Evolutionary conservation across 2,329 filamentous ascomycete genomes (phyloP).

Genomic region (Hypomyces perniciosus): DNA sequence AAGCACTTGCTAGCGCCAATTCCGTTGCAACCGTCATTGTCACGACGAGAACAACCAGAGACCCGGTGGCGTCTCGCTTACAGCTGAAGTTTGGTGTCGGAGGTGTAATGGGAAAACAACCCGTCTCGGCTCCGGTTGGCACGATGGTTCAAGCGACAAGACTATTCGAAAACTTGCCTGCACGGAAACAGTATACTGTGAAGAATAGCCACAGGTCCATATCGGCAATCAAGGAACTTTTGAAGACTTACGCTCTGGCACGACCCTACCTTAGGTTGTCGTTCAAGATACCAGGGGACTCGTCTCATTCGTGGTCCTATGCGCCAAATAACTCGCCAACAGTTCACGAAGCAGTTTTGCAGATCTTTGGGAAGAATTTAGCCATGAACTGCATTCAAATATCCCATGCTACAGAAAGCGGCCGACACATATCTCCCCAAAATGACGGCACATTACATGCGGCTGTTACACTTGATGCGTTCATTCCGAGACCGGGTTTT

Average conservation of each 20-base stretch:
- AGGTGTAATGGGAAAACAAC: slow-evolving; percentile 25
- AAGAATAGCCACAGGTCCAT: slow-evolving; percentile 55
- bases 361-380: slow-evolving; percentile 54
- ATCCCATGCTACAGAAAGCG: slow-evolving; percentile 1
- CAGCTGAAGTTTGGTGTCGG: slow-evolving; percentile 32
- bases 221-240: slow-evolving; percentile 50
- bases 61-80: slow-evolving; percentile 51
- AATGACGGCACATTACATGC: background rate
- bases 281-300: slow-evolving; percentile 53
- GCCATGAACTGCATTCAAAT: slow-evolving; percentile 47
- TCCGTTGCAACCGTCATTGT: slow-evolving; percentile 54
- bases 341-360: slow-evolving; percentile 53
- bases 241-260: slow-evolving; percentile 61
- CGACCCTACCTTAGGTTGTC: slow-evolving; percentile 56
- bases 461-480: slow-evolving; percentile 44
- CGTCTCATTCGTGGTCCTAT: slow-evolving; percentile 53
- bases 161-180: slow-evolving; percentile 56
- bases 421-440: background rate
- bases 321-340: slow-evolving; percentile 45
- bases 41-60: slow-evolving; percentile 57
- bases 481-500: slow-evolving; percentile 49
- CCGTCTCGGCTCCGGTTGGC: slow-evolving; percentile 53
- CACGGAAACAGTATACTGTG: slow-evolving; percentile 52
- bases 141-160: slow-evolving; percentile 58
- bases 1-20: slow-evolving; percentile 63